Conservation (phyloP, 2,329 filamentous ascomycete genomes). For the Colletotrichum sp. region DNA sequence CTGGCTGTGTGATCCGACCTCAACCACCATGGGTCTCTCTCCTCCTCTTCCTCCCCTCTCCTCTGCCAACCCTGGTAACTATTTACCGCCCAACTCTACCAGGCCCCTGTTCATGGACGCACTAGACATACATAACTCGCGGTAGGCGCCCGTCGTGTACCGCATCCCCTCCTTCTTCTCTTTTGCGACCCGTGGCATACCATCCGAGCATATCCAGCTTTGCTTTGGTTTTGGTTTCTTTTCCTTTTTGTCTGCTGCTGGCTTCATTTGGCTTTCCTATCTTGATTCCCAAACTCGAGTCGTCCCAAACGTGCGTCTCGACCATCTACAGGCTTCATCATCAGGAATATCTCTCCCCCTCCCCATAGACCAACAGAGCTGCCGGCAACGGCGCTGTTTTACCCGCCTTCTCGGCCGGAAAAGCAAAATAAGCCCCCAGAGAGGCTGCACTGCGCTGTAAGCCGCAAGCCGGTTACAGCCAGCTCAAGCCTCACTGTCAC, state of each 20-base stretch:
- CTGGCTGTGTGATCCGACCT: constrained; percentile 21
- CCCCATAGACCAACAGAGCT: constrained; percentile 7
- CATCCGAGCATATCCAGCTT: constrained; percentile 36
- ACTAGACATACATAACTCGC: constrained; percentile 51
- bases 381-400: constrained; percentile 42
- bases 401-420: constrained; percentile 22
- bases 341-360: background rate
- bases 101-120: constrained; percentile 17
- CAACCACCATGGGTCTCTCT: constrained; percentile 12
- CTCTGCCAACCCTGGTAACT: background rate
- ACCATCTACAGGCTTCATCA: background rate
- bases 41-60: background rate
- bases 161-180: constrained; percentile 38
- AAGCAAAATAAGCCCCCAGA: constrained; percentile 7
- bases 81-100: background rate
- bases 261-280: constrained; percentile 24
- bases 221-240: constrained; percentile 24
- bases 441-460: constrained; percentile 14
- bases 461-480: constrained; percentile 18
- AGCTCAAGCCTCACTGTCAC: constrained; percentile 1
- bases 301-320: background rate
- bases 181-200: constrained; percentile 45
- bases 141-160: constrained; percentile 47
- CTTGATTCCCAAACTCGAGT: constrained; percentile 25
- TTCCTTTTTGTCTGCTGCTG: constrained; percentile 25